Percentiles rank a stretch among this genome's conserved stretches.
Conservation (phyloP, 106 monocot genomes). For the Ottelia alismoides region DNA sequence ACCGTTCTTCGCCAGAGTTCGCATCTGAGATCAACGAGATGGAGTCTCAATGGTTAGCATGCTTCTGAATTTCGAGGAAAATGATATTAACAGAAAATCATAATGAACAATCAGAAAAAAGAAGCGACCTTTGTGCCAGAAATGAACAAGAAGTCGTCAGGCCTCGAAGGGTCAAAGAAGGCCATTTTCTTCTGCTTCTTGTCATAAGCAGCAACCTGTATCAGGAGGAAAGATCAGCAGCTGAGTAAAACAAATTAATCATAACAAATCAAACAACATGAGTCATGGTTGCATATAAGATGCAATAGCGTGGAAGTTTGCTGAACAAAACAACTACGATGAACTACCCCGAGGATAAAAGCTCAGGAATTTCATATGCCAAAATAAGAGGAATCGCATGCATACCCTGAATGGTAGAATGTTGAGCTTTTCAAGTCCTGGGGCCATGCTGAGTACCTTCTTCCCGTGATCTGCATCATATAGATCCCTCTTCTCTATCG, state of each 20-base stretch:
- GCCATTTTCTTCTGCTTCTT: slow-evolving; percentile 71
- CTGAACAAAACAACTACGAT: no score
- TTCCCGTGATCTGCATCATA: slow-evolving; percentile 97
- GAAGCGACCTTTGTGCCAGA: slow-evolving; percentile 82
- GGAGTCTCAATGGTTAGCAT: no score
- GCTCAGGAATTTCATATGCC: no score
- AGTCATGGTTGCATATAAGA: background rate
- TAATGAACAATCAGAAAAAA: background rate
- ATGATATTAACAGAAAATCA: background rate
- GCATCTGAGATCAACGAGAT: slow-evolving; percentile 40
- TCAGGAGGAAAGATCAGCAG: background rate
- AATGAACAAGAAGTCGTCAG: slow-evolving; percentile 92
- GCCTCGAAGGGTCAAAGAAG: slow-evolving; percentile 95
- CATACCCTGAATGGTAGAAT: slow-evolving; percentile 92
- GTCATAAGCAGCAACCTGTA: slow-evolving; percentile 97
- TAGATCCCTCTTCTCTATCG: slow-evolving; percentile 68
- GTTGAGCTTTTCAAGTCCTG: slow-evolving; percentile 85
- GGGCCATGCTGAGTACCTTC: slow-evolving; percentile 86
- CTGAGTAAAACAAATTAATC: background rate
- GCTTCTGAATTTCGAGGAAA: no score
- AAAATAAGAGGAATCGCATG: no score
- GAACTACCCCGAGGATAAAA: no score
- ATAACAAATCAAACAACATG: background rate
- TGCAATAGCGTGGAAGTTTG: background rate
- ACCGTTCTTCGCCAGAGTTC: slow-evolving; percentile 67